Percentiles rank a stretch among this genome's conserved stretches.
Evolutionary conservation across 2,329 filamentous ascomycete genomes (phyloP).

Genomic region (Aspergillus brasiliensis): DNA sequence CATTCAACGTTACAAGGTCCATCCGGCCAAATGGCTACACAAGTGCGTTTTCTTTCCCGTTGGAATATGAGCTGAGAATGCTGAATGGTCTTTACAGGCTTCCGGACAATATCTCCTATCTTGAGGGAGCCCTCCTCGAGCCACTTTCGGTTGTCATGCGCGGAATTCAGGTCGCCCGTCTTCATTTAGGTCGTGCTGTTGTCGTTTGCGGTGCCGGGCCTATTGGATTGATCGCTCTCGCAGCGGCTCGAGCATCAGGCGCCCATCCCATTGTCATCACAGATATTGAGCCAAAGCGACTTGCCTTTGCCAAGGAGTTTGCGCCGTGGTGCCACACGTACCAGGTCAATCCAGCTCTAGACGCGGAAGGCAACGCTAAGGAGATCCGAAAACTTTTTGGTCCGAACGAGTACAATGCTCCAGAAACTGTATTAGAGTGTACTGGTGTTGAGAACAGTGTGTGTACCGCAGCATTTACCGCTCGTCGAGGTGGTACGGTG

Average conservation of each 20-base stretch:
- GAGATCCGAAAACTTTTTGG: conserved; percentile 59
- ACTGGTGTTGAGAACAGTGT: conserved; percentile 68
- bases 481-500: conserved; percentile 60
- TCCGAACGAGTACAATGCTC: conserved; percentile 57
- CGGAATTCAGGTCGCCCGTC: conserved; percentile 56
- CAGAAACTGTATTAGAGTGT: conserved; percentile 64
- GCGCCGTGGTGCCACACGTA: conserved; percentile 60
- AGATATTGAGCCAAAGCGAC: conserved; percentile 59
- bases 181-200: conserved; percentile 58
- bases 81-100: conserved; percentile 34
- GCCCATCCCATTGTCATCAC: conserved; percentile 66
- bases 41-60: conserved; percentile 21
- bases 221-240: conserved; percentile 62
- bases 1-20: conserved; percentile 63
- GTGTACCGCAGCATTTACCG: conserved; percentile 59
- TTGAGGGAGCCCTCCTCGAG: conserved; percentile 65
- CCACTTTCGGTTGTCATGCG: conserved; percentile 66
- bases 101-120: conserved; percentile 58
- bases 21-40: conserved; percentile 63
- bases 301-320: conserved; percentile 61
- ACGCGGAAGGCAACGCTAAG: conserved; percentile 53
- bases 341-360: conserved; percentile 51
- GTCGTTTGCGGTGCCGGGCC: conserved; percentile 66
- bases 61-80: no score
- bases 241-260: conserved; percentile 62